Conservation (phyloP, 164 flowering plant species). For the Cinnamomum micranthum region DNA sequence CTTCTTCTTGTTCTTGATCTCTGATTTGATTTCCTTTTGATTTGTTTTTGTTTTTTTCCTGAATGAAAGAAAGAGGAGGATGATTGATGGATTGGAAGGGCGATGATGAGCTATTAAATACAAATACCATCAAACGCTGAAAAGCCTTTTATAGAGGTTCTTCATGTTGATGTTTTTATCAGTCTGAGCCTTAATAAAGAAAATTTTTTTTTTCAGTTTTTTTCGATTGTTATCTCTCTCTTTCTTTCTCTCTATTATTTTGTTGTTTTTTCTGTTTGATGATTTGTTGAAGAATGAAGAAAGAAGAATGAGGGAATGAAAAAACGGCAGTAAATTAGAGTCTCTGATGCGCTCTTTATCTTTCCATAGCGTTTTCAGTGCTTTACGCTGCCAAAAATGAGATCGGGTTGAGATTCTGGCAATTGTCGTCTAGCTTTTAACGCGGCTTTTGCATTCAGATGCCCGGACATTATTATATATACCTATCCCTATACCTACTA, state of each 20-base stretch:
- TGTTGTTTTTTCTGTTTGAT: neutral
- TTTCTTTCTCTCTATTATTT: neutral
- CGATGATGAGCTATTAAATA: neutral
- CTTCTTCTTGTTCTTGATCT: neutral
- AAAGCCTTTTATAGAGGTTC: no score
- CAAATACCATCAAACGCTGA: slow-evolving; percentile 1
- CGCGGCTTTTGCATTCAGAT: slow-evolving; percentile 34
- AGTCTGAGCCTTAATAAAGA: neutral
- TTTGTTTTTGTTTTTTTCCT: neutral
- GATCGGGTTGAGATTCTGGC: slow-evolving; percentile 36
- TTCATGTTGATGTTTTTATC: neutral
- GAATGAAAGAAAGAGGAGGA: neutral
- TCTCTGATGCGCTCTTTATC: slow-evolving; percentile 31
- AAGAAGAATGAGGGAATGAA: no score
- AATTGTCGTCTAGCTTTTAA: neutral
- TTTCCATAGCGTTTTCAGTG: slow-evolving; percentile 30
- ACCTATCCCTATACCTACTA: no score
- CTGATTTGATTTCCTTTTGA: neutral
- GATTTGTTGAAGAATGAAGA: neutral
- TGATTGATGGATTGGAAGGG: neutral
- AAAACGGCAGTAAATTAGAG: slow-evolving; percentile 43
- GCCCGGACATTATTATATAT: slow-evolving; percentile 20
- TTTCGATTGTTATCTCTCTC: neutral
- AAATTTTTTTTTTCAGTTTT: neutral
- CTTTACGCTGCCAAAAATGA: slow-evolving; percentile 42